phyloP scores from a whole-genome alignment of 2,329 filamentous ascomycete genomes.

The Zymoseptoria ardabiliae region DNA sequence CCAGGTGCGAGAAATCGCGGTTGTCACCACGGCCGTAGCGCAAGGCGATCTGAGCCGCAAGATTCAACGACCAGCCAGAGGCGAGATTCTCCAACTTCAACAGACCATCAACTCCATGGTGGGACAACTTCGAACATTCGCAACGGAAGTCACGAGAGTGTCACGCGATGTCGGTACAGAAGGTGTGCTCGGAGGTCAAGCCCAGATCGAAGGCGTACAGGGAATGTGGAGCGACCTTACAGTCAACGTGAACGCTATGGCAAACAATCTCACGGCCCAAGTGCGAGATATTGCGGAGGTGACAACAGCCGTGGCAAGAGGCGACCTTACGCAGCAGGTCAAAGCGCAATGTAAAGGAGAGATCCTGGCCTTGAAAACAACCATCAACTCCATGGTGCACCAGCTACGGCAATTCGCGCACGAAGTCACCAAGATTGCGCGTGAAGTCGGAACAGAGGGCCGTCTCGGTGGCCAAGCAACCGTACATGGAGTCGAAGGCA shows the following conservation, averaged over 20 bases:
- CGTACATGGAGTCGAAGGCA: constrained; percentile 47
- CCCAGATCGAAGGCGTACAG: constrained; percentile 57
- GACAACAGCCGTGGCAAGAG: constrained; percentile 46
- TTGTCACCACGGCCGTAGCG: constrained; percentile 91
- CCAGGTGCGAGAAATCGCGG: constrained; percentile 94
- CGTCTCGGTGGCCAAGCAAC: constrained; percentile 46
- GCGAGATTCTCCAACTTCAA: constrained; percentile 91
- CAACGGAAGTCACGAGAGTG: constrained; percentile 58
- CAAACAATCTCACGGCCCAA: constrained; percentile 46
- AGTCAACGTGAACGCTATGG: constrained; percentile 48
- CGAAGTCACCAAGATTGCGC: constrained; percentile 47
- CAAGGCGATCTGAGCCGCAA: constrained; percentile 92
- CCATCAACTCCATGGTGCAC: constrained; percentile 49
- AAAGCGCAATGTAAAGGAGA: constrained; percentile 47
- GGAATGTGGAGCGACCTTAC: constrained; percentile 62
- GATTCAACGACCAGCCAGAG: constrained; percentile 86
- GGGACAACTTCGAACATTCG: constrained; percentile 58
- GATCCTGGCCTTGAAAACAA: constrained; percentile 45
- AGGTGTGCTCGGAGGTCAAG: constrained; percentile 56
- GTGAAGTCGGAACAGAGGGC: constrained; percentile 47
- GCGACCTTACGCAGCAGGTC: constrained; percentile 46
- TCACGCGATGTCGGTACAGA: constrained; percentile 58
- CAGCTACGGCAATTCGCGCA: constrained; percentile 47
- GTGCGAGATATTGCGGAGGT: constrained; percentile 48
- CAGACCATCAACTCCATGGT: constrained; percentile 72